Base-by-base conservation (phyloP, 768 basidiomycete species). In the Gelatoporia subvermispora region DNA sequence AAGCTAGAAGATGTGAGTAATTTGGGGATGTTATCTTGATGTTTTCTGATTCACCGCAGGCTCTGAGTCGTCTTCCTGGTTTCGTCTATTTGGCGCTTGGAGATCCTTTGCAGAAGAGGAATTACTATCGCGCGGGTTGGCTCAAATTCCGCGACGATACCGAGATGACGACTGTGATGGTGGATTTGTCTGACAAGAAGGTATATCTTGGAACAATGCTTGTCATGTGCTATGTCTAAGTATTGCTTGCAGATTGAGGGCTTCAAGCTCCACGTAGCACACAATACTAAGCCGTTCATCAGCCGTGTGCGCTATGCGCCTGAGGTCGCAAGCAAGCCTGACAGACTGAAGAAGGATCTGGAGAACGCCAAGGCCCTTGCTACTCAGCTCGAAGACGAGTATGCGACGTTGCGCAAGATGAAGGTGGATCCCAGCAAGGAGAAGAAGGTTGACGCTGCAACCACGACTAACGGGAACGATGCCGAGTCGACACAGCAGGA, bases 41-140 rank as follows among this genome's bases (percentile, higher is more conserved):
- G 39, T 37, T 38, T 44, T 45, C 53, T 56, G 40, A 43, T 42
- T 18, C 20, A 55, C 28, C 47, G 1, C 53, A 96, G 94, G 80
- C 85, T 34, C 28, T 31, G 28, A 31, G 28, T 31, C 28, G 28
- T 31, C 72, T 91, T 47, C 77, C 85, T 4, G 94, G 93, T 2
- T 97, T 84, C 64, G 72, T 89, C 41, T 88, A 95, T 66, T 78
- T 98, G 15, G 93, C 93, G 8, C 70, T 97, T 0, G 92, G 91
- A 22, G 94, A 97, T 55, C 94, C 95, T 9, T 68, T 91, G 36
- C 89, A 92, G 65, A 94, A 94, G 68, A 84, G 92, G 50, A 89
- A 88, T 58, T 97, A 88, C 64, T 93, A 95, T 63, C 88, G 95
- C 25, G 90, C 93, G 1, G 95, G 92, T 11, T 97, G 94, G 93